A percentile compares a stretch with the other conserved stretches of the same genome.
Conservation (phyloP, 2,329 filamentous ascomycete species). For the Gremmenia infestans region DNA sequence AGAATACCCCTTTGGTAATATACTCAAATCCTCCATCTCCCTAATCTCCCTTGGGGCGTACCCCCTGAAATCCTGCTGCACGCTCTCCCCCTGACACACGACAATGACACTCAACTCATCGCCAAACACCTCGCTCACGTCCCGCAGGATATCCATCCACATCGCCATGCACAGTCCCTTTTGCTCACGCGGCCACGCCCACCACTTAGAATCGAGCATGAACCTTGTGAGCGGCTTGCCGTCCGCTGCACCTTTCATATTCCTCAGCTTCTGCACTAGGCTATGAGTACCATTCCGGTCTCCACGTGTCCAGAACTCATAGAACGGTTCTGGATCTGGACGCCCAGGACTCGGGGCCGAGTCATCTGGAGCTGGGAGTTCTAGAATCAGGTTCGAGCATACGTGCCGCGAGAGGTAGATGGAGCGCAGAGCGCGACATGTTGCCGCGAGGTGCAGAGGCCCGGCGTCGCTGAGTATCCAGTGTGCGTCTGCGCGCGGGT, state of each 20-base stretch:
- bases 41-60: slow-evolving; percentile 1
- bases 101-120: slow-evolving; percentile 3
- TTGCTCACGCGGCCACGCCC: not conserved
- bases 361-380: not conserved
- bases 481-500: not conserved
- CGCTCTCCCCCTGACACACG: not conserved
- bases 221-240: slow-evolving; percentile 1
- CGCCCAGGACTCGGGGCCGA: too few relatives aligned
- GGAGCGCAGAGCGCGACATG: not conserved
- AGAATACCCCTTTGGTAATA: not conserved
- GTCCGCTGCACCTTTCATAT: not conserved
- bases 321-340: not conserved
- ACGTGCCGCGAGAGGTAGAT: not conserved
- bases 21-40: not conserved
- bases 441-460: not conserved
- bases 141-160: slow-evolving; percentile 1
- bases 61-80: not conserved
- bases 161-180: not conserved
- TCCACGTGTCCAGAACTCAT: not conserved
- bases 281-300: not conserved
- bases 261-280: not conserved
- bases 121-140: slow-evolving; percentile 7
- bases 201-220: not conserved
- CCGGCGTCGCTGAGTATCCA: not conserved
- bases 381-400: not conserved